phyloP scores from a whole-genome alignment of 148 eudicot species.

The Linanthus parryae region DNA sequence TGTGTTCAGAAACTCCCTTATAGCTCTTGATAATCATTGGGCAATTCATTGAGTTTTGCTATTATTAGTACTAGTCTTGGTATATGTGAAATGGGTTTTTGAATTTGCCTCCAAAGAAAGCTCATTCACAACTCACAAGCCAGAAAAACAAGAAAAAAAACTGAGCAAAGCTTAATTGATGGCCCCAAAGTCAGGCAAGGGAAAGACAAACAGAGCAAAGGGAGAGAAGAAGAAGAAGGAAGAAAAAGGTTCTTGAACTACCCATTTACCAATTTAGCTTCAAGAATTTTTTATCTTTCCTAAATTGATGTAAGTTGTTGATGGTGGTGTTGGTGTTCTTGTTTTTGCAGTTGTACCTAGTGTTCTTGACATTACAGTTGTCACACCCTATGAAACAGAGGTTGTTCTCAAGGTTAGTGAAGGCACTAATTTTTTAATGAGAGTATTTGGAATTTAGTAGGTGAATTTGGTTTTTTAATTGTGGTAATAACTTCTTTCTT shows the following conservation, averaged over 20 bases:
- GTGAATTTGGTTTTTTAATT: not conserved
- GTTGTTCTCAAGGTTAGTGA: slow-evolving; percentile 66
- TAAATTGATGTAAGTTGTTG: not conserved
- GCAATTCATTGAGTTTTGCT: not conserved
- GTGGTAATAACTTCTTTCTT: too few species aligned
- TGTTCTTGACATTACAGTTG: slow-evolving; percentile 74
- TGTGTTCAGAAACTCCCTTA: not conserved
- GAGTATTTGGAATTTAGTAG: not conserved
- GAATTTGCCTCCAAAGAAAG: slow-evolving; percentile 11
- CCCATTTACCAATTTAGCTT: not conserved
- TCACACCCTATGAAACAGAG: slow-evolving; percentile 81
- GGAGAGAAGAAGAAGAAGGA: slow-evolving; percentile 86
- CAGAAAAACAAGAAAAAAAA: slow-evolving; percentile 2
- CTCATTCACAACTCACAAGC: too few species aligned
- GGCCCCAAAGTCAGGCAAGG: slow-evolving; percentile 92
- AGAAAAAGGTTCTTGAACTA: slow-evolving; percentile 51
- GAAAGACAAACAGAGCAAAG: slow-evolving; percentile 62
- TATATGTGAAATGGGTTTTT: slow-evolving; percentile 11
- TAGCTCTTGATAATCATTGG: slow-evolving; percentile 2
- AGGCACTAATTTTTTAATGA: not conserved
- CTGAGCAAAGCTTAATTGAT: slow-evolving; percentile 17
- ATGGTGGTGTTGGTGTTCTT: not conserved
- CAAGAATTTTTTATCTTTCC: not conserved
- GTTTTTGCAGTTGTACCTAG: slow-evolving; percentile 70
- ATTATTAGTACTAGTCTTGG: not conserved